These are phyloP conservation scores for Cutaneotrichosporon dermatis DNA, from an alignment of 1,284 basidiomycete genomes.

Conservation along the genomic window DNA sequence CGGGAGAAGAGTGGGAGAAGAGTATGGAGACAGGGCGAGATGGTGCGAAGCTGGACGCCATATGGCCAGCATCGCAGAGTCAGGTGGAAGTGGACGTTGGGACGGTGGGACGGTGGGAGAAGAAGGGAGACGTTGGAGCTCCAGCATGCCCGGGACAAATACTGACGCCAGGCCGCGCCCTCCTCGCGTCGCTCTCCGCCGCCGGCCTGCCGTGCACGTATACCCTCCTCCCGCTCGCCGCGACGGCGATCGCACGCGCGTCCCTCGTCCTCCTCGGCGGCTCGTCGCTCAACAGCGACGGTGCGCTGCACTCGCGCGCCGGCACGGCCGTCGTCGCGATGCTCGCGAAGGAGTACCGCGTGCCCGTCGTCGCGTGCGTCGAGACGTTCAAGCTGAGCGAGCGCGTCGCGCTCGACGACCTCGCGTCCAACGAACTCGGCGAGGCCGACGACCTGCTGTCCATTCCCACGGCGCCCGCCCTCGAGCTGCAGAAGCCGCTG, in stretches of 20 bases:
- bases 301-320: constrained; percentile 86
- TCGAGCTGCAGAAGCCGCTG: constrained; percentile 14
- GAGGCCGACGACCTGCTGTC: constrained; percentile 32
- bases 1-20: no score
- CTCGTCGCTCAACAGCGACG: constrained; percentile 90
- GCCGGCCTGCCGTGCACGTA: constrained; percentile 85
- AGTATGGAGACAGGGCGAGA: no score
- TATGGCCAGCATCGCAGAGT: background rate
- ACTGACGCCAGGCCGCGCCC: constrained; percentile 61
- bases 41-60: no score
- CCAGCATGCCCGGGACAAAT: background rate
- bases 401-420: constrained; percentile 84
- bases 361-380: constrained; percentile 93
- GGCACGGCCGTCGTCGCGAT: constrained; percentile 95
- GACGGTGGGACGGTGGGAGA: no score
- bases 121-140: no score
- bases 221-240: constrained; percentile 80
- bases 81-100: background rate
- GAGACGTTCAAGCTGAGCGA: constrained; percentile 99
- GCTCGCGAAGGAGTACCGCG: constrained; percentile 82
- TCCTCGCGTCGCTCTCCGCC: constrained; percentile 67
- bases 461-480: constrained; percentile 21
- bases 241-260: constrained; percentile 71
- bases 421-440: constrained; percentile 95
- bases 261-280: constrained; percentile 86